Conservation (phyloP, 1,284 basidiomycete genomes). For the Boletellus deceptivus region DNA sequence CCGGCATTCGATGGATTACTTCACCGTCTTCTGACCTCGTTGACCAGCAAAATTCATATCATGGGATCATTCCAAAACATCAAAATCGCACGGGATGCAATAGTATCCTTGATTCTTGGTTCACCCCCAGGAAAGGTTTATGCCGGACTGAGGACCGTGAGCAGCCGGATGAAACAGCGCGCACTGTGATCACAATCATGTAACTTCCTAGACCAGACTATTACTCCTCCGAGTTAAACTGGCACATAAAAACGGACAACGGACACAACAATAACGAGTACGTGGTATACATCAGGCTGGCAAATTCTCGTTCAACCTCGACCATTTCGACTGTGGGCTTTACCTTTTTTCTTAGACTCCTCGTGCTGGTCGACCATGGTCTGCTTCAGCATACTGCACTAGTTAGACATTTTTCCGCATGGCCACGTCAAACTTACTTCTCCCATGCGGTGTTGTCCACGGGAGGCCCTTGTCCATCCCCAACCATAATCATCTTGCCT, state of each 20-base stretch:
- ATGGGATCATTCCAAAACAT: constrained; percentile 96
- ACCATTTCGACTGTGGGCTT: constrained; percentile 13
- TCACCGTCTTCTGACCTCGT: constrained; percentile 4
- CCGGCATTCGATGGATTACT: constrained; percentile 14
- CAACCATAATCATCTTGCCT: constrained; percentile 68
- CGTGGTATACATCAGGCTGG: background rate
- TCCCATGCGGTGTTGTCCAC: constrained; percentile 53
- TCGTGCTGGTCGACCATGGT: constrained; percentile 57
- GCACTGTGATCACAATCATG: constrained; percentile 46
- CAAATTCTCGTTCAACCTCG: constrained; percentile 1
- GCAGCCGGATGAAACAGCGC: constrained; percentile 90
- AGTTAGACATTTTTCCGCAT: constrained; percentile 5
- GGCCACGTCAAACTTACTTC: constrained; percentile 47
- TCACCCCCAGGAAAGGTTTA: constrained; percentile 98
- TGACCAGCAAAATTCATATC: constrained; percentile 84
- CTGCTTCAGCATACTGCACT: constrained; percentile 38
- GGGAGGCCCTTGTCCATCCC: constrained; percentile 57
- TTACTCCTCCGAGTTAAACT: constrained; percentile 12
- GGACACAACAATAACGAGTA: constrained; percentile 1
- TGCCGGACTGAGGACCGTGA: constrained; percentile 85
- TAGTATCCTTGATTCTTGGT: constrained; percentile 93
- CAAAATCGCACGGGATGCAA: constrained; percentile 93
- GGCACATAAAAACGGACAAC: constrained; percentile 1
- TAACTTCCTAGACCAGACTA: constrained; percentile 4
- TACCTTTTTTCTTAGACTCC: constrained; percentile 34